Conservation (phyloP, 2,329 filamentous ascomycete species). For the Cladosporium austrohemisphaericum region DNA sequence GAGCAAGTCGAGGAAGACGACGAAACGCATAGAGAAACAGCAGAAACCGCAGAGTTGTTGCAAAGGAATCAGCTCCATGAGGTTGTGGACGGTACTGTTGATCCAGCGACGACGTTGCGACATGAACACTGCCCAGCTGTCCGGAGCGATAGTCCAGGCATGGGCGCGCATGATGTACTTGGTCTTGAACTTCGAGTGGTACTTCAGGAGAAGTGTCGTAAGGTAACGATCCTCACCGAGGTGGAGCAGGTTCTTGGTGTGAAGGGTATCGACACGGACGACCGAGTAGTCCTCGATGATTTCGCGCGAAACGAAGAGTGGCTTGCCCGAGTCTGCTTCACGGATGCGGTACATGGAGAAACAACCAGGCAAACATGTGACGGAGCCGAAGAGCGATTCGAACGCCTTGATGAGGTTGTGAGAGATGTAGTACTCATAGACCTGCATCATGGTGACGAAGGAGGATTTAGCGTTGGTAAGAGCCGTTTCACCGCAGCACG, state of each 20-base stretch:
- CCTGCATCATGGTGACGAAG: constrained; percentile 97
- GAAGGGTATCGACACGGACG: constrained; percentile 93
- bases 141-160: constrained; percentile 95
- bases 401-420: constrained; percentile 97
- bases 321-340: constrained; percentile 89
- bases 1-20: constrained; percentile 90
- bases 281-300: constrained; percentile 83
- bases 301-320: constrained; percentile 90
- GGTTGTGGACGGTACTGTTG: constrained; percentile 97
- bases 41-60: constrained; percentile 97
- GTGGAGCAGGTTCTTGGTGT: constrained; percentile 98
- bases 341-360: constrained; percentile 99
- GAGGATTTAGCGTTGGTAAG: constrained; percentile 90
- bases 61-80: constrained; percentile 90
- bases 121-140: constrained; percentile 90
- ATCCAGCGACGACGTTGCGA: constrained; percentile 99
- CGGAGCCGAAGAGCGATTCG: constrained; percentile 92
- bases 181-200: constrained; percentile 92
- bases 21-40: constrained; percentile 98
- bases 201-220: constrained; percentile 89
- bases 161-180: constrained; percentile 92
- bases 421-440: constrained; percentile 99
- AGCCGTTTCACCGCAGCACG: constrained; percentile 89
- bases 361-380: constrained; percentile 96
- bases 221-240: constrained; percentile 96